Percentiles rank a stretch among this genome's conserved stretches.
Evolutionary conservation across 2,329 filamentous ascomycete species (phyloP).

Genomic region (Hymenoscyphus albidus): DNA sequence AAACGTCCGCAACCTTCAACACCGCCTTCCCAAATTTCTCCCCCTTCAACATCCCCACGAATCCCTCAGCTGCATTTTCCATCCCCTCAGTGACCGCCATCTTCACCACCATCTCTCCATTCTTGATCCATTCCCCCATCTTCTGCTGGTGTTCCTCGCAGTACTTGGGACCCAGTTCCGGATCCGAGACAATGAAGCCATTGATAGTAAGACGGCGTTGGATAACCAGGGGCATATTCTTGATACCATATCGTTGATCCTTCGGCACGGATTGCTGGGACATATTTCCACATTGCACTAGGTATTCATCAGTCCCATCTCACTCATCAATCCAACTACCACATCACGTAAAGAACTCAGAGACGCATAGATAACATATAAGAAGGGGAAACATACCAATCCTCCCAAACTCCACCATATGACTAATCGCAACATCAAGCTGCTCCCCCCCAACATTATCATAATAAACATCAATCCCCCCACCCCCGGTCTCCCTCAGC

Average conservation of each 20-base stretch:
- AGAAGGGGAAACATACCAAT: constrained; percentile 39
- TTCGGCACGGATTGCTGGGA: constrained; percentile 59
- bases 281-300: constrained; percentile 57
- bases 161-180: constrained; percentile 58
- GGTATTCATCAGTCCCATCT: neutral
- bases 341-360: neutral
- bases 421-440: constrained; percentile 61
- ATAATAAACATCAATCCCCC: constrained; percentile 75
- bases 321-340: neutral
- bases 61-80: constrained; percentile 59
- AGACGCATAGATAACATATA: neutral
- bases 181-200: constrained; percentile 63
- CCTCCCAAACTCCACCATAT: constrained; percentile 59
- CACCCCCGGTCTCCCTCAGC: constrained; percentile 49
- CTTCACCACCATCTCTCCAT: constrained; percentile 59
- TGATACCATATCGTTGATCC: constrained; percentile 54
- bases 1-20: constrained; percentile 38
- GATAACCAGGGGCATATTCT: constrained; percentile 56
- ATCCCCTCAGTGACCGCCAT: constrained; percentile 60
- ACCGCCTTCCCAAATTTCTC: constrained; percentile 71
- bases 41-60: constrained; percentile 62
- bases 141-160: constrained; percentile 60
- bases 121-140: constrained; percentile 63
- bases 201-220: constrained; percentile 57
- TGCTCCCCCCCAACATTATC: constrained; percentile 76